phyloP scores from a whole-genome alignment of 148 eudicot species.

The Amaranthus hypochondriacus region DNA sequence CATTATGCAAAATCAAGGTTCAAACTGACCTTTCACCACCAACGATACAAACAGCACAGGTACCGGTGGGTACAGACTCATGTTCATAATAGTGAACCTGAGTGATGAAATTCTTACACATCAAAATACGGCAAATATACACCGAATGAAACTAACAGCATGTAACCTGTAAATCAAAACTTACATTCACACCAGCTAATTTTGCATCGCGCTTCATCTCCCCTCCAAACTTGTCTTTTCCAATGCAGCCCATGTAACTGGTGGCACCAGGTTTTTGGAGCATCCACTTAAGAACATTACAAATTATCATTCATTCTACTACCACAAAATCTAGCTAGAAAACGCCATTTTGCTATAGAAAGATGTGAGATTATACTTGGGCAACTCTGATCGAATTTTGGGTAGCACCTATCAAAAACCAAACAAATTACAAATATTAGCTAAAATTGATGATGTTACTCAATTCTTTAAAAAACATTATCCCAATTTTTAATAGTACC shows the following conservation, averaged over 20 bases:
- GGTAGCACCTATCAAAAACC: slow-evolving; percentile 69
- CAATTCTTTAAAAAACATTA: background rate
- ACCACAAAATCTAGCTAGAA: background rate
- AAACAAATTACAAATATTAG: background rate
- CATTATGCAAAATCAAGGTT: background rate
- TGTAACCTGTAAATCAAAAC: background rate
- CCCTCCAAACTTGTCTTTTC: slow-evolving; percentile 96
- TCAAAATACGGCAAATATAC: background rate
- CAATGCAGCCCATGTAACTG: slow-evolving; percentile 87
- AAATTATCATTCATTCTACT: background rate
- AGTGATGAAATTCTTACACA: background rate
- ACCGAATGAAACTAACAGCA: background rate
- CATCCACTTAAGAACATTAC: slow-evolving; percentile 66
- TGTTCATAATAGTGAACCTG: slow-evolving; percentile 92
- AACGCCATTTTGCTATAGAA: background rate
- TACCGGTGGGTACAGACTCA: slow-evolving; percentile 81
- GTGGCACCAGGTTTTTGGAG: slow-evolving; percentile 90
- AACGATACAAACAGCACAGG: slow-evolving; percentile 88
- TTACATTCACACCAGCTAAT: slow-evolving; percentile 77
- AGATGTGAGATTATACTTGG: slow-evolving; percentile 46
- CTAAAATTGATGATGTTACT: background rate
- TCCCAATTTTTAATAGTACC: slow-evolving; percentile 34
- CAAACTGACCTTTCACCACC: slow-evolving; percentile 87
- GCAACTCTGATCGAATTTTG: slow-evolving; percentile 94
- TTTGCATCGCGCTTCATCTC: slow-evolving; percentile 80